These are phyloP conservation scores for Pythium biforme DNA, from an alignment of 352 stramenopile genomes.

Conservation along the genomic window DNA sequence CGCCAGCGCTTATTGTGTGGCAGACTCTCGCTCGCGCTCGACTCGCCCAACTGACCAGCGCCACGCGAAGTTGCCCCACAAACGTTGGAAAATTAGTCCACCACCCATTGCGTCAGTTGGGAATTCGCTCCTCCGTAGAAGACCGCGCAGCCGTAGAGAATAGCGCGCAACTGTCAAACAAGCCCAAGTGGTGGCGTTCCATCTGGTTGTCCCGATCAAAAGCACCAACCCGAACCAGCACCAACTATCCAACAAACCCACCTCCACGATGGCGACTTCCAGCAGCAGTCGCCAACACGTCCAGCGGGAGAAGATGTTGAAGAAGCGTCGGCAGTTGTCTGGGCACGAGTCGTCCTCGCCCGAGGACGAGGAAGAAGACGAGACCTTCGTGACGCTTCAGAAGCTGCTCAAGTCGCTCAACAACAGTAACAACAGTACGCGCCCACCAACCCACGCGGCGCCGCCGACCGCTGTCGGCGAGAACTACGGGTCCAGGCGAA, in stretches of 20 bases:
- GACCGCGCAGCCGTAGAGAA: not conserved
- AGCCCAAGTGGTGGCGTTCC: conserved; percentile 6
- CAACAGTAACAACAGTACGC: conserved; percentile 36
- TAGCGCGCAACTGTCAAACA: not conserved
- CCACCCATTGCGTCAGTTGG: not conserved
- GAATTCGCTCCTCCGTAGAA: not conserved
- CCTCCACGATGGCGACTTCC: conserved; percentile 7
- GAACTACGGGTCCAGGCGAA: not conserved
- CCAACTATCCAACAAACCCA: no score
- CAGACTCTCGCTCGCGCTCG: not conserved
- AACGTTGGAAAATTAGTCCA: not conserved
- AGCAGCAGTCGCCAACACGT: conserved; percentile 17
- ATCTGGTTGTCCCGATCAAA: not conserved
- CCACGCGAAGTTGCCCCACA: not conserved
- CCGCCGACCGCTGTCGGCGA: not conserved
- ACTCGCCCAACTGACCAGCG: not conserved
- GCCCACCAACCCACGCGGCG: not conserved
- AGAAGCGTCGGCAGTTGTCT: conserved; percentile 47
- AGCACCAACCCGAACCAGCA: no score
- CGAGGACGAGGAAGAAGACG: conserved; percentile 59
- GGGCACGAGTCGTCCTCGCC: conserved; percentile 34
- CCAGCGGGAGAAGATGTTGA: conserved; percentile 29
- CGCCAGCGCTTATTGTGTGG: not conserved
- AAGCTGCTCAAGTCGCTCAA: conserved; percentile 71
- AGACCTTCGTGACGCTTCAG: conserved; percentile 78